phyloP scores from a whole-genome alignment of 768 basidiomycete species.

The Suillus spraguei region DNA sequence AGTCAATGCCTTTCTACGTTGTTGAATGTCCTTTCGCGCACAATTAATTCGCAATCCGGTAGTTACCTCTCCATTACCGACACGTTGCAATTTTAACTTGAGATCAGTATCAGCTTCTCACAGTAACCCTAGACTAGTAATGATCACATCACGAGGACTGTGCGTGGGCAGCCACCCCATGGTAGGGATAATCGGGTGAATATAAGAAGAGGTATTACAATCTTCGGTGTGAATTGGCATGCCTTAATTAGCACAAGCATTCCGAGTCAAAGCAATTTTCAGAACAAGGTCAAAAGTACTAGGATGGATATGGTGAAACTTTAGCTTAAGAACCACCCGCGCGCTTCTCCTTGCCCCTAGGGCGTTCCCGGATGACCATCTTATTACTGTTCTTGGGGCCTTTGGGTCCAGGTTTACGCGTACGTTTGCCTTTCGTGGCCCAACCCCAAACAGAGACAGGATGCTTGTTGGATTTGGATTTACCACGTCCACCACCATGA shows the following conservation, averaged over 20 bases:
- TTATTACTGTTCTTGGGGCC: slow-evolving; percentile 90
- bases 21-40: neutral
- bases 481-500: slow-evolving; percentile 97
- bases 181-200: neutral
- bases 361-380: slow-evolving; percentile 85
- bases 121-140: neutral
- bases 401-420: slow-evolving; percentile 89
- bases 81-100: neutral
- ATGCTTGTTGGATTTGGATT: slow-evolving; percentile 95
- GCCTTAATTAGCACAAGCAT: slow-evolving; percentile 5
- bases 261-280: neutral
- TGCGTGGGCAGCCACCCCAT: neutral
- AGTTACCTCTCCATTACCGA: neutral
- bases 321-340: slow-evolving; percentile 19
- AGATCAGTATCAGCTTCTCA: neutral
- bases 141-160: neutral
- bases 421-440: slow-evolving; percentile 90
- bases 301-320: slow-evolving; percentile 1
- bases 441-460: slow-evolving; percentile 93
- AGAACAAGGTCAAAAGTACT: neutral
- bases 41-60: neutral
- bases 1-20: neutral
- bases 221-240: neutral
- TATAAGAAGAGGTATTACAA: neutral
- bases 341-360: slow-evolving; percentile 64